Percentiles rank a stretch among this genome's conserved stretches.
phyloP scores from a whole-genome alignment of 2,329 filamentous ascomycete species.

The Diaporthe sp. region DNA sequence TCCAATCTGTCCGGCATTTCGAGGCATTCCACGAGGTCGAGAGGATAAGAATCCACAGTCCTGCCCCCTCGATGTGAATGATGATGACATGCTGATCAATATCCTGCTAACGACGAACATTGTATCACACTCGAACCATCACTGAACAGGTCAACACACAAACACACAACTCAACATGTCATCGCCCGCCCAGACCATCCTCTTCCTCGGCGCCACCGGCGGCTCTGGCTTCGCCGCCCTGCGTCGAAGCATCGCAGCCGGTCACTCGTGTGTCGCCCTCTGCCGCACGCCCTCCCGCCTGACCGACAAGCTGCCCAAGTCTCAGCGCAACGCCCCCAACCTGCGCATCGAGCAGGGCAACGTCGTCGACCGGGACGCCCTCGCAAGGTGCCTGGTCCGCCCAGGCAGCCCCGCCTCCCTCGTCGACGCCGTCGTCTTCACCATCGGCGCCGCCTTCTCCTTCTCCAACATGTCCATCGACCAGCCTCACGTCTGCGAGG shows the following conservation, averaged over 20 bases:
- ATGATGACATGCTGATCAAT: neutral
- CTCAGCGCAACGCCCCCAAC: conserved; percentile 42
- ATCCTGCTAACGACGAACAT: neutral
- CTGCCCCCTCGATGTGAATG: neutral
- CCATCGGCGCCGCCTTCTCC: conserved; percentile 54
- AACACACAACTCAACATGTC: neutral
- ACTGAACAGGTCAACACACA: neutral
- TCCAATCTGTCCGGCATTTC: neutral
- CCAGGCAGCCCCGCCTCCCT: conserved; percentile 42
- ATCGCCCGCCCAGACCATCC: conserved; percentile 50
- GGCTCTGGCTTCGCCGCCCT: conserved; percentile 61
- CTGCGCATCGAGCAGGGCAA: conserved; percentile 60
- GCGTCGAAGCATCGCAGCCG: conserved; percentile 54
- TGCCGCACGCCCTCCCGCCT: conserved; percentile 63
- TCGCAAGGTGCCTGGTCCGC: conserved; percentile 50
- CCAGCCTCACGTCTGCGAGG: conserved; percentile 60
- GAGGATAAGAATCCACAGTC: conserved; percentile 6
- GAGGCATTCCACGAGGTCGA: neutral
- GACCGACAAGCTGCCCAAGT: conserved; percentile 45
- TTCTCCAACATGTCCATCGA: conserved; percentile 49
- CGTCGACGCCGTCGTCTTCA: conserved; percentile 58
- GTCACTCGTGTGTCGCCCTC: conserved; percentile 59
- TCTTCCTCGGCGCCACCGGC: conserved; percentile 64
- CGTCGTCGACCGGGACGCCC: conserved; percentile 51
- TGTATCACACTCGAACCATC: neutral